Base-by-base conservation (phyloP, 345 rosid genomes). In the Ceriops tagal region DNA sequence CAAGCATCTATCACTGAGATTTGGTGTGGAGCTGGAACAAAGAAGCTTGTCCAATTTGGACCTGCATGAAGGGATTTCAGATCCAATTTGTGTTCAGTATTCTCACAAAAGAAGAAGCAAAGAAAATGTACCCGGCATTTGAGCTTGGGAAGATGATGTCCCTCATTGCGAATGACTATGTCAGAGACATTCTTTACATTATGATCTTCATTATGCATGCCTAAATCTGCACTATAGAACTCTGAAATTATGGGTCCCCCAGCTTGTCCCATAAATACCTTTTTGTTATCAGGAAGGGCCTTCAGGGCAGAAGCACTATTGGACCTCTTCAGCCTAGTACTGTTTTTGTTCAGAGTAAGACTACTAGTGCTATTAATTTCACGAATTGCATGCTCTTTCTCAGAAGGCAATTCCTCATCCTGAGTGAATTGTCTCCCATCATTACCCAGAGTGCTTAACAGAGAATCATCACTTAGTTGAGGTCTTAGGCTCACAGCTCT, bases 251-350 rank as follows among this genome's bases (percentile, higher is more conserved):
- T 77, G 46, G 93, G 71, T 60, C 83, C 85, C 72, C 78, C 85
- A 78, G 72, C 76, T 69, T 85, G 89, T 81, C 82, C 91, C 19
- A 75, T 74, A 71, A 74, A 71, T 72, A 69, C 83, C 55, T 78
- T 84, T 65, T 83, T 85, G 1, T 75, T 74, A 47, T 83, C 88
- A 72, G 89, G 80, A 64, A 74, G 66, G 52, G 37, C 62, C 73
- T 71, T 80, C 78, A 95, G 81, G 76, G 83, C 92, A 66, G 98
- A 88, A 57, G 92, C 84, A 68, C 98, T 92, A 73, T 75, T 90
- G 73, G 96, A 92, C 79, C 97, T 90, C 86, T 89, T 90, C 69
- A 90, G 89, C 71, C 78, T 73, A 68, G 57, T 81, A 78, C 74
- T 89, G 65, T 69, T 90, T 79, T 83, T 92, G 80, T 79, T 80